A percentile compares a stretch with the other conserved stretches of the same genome.
Evolutionary conservation across 495 filamentous ascomycete genomes (phyloP).

Genomic region (Mytilinidion resinicola): DNA sequence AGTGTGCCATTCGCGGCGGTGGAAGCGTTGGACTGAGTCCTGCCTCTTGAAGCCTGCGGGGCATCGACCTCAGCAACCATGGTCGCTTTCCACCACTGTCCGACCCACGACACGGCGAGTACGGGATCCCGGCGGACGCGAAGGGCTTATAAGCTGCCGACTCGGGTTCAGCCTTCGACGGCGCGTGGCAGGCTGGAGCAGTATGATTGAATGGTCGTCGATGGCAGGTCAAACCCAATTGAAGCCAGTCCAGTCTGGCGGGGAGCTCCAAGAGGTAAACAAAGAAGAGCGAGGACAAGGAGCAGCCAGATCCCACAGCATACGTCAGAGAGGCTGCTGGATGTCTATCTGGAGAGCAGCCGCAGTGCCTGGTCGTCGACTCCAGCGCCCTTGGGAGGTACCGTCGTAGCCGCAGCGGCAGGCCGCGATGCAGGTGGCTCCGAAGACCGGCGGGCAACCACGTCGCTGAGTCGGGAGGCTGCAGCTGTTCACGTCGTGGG

Average conservation of each 20-base stretch:
- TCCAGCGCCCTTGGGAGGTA: background rate
- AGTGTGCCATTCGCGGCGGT: slow-evolving; percentile 12
- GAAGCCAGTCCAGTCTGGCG: background rate
- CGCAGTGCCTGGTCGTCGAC: slow-evolving; percentile 8
- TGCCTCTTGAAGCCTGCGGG: slow-evolving; percentile 11
- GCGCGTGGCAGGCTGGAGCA: background rate
- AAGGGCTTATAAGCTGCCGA: too few species aligned
- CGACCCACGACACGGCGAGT: too few species aligned
- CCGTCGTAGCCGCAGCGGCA: background rate
- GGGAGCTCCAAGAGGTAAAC: slow-evolving; percentile 18
- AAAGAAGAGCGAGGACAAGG: slow-evolving; percentile 22
- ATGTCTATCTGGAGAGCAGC: background rate
- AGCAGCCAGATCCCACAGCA: background rate
- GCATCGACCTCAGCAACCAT: slow-evolving; percentile 14
- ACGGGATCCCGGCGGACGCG: too few species aligned
- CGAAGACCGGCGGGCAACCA: slow-evolving; percentile 21
- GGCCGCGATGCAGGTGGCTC: slow-evolving; percentile 11
- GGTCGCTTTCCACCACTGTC: background rate
- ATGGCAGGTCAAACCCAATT: background rate
- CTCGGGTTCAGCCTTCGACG: too few species aligned
- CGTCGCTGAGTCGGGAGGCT: background rate
- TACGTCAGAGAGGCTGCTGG: slow-evolving; percentile 17
- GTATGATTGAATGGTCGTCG: background rate
- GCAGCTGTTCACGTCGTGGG: too few species aligned
- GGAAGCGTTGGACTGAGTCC: slow-evolving; percentile 17